phyloP scores from a whole-genome alignment of 768 basidiomycete genomes.

The Termitomyces titanicus region DNA sequence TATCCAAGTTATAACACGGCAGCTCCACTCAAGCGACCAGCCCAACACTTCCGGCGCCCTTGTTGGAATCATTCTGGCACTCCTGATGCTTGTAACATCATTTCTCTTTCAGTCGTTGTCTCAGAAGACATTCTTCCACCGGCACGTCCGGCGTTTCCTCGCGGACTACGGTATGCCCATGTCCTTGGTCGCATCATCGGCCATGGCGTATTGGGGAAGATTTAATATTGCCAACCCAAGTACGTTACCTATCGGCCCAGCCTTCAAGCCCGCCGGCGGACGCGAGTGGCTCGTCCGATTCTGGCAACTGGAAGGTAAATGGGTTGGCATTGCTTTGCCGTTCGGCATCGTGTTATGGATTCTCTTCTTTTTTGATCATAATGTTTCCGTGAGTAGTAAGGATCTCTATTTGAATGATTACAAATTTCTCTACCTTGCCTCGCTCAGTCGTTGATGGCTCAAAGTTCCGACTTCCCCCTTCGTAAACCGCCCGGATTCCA shows the following conservation, averaged over 20 bases:
- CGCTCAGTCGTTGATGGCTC: slow-evolving; percentile 82
- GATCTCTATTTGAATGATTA: neutral
- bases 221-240: slow-evolving; percentile 57
- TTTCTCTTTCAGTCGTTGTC: slow-evolving; percentile 73
- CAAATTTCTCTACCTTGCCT: slow-evolving; percentile 1
- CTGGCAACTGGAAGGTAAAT: slow-evolving; percentile 85
- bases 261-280: slow-evolving; percentile 69
- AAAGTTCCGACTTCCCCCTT: slow-evolving; percentile 84
- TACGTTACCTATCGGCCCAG: slow-evolving; percentile 65
- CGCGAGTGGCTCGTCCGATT: slow-evolving; percentile 84
- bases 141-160: slow-evolving; percentile 69
- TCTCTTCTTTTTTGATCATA: slow-evolving; percentile 94
- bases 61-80: slow-evolving; percentile 68
- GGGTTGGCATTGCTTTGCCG: slow-evolving; percentile 86
- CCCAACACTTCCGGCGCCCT: slow-evolving; percentile 44
- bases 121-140: slow-evolving; percentile 63
- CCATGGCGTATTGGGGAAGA: slow-evolving; percentile 82
- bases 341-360: slow-evolving; percentile 89
- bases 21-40: slow-evolving; percentile 41
- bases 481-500: slow-evolving; percentile 89
- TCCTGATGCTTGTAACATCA: slow-evolving; percentile 72
- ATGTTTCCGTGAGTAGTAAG: slow-evolving; percentile 68
- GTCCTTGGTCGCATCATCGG: slow-evolving; percentile 71
- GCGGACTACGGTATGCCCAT: slow-evolving; percentile 93
- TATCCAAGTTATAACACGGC: slow-evolving; percentile 76